Conservation (phyloP, 2,329 filamentous ascomycete genomes). For the Alternaria tenuissima region DNA sequence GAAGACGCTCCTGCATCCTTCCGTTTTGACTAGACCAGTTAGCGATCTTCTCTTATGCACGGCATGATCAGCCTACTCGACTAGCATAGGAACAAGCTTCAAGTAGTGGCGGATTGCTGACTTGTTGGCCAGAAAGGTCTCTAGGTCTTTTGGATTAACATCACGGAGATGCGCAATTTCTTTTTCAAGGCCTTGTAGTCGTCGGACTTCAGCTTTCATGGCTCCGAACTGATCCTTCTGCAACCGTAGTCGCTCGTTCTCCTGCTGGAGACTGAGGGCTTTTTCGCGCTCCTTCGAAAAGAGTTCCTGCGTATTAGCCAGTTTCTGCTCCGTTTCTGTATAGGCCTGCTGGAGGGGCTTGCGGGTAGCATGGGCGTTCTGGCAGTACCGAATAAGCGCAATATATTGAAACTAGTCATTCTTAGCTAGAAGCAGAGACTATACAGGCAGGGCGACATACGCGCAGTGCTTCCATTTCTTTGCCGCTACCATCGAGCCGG, state of each 20-base stretch:
- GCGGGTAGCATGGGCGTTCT: conserved; percentile 28
- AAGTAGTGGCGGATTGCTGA: conserved; percentile 39
- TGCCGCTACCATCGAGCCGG: conserved; percentile 47
- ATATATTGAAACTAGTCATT: conserved; percentile 58
- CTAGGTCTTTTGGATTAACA: conserved; percentile 29
- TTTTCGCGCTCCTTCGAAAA: conserved; percentile 47
- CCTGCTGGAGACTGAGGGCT: conserved; percentile 35
- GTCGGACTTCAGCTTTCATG: conserved; percentile 24
- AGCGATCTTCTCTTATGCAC: conserved; percentile 4
- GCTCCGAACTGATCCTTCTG: conserved; percentile 18
- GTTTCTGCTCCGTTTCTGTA: conserved; percentile 32
- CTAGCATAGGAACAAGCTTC: conserved; percentile 35
- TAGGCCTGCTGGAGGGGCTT: conserved; percentile 27
- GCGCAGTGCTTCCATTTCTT: conserved; percentile 54
- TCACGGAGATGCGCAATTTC: conserved; percentile 30
- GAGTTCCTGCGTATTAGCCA: conserved; percentile 41
- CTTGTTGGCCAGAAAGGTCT: conserved; percentile 32
- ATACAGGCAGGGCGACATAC: conserved; percentile 35
- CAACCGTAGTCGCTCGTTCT: conserved; percentile 26
- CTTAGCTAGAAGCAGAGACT: conserved; percentile 13
- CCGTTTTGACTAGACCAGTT: conserved; percentile 39
- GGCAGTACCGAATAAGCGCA: conserved; percentile 39
- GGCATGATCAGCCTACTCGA: conserved; percentile 30
- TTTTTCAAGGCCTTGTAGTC: conserved; percentile 27
- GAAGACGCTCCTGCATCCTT: conserved; percentile 40